Evolutionary conservation across 768 basidiomycete genomes (phyloP).

Genomic region (Kwoniella mangroviensis): DNA sequence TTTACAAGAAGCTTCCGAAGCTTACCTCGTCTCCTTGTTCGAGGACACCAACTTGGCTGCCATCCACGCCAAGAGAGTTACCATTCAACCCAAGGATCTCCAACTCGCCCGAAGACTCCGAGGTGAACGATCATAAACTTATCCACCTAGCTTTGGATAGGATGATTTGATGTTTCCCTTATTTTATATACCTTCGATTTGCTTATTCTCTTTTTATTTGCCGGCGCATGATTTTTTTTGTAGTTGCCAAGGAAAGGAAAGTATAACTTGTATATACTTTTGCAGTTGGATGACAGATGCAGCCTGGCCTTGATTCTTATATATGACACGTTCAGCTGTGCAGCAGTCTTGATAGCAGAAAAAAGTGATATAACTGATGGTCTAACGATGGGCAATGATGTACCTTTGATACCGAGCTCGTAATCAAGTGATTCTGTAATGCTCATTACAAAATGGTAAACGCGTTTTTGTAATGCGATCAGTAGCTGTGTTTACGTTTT

Average conservation of each 20-base stretch:
- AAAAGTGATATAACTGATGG: neutral
- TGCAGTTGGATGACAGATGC: conserved; percentile 14
- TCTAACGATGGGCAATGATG: neutral
- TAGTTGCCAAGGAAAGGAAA: neutral
- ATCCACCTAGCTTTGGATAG: neutral
- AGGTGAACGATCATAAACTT: conserved; percentile 53
- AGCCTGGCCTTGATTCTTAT: conserved; percentile 25
- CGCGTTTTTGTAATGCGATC: neutral
- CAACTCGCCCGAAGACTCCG: conserved; percentile 57
- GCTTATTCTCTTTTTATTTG: conserved; percentile 23
- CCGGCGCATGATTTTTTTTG: conserved; percentile 17
- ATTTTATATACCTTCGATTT: conserved; percentile 28
- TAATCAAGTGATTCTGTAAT: conserved; percentile 13
- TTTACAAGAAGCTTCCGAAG: conserved; percentile 65
- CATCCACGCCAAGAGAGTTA: conserved; percentile 66
- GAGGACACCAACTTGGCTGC: conserved; percentile 58
- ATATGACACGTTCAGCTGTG: neutral
- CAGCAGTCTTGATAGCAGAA: too few relatives aligned
- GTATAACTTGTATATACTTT: conserved; percentile 1
- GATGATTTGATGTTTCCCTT: neutral
- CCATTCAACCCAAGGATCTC: conserved; percentile 71
- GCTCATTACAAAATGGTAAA: neutral
- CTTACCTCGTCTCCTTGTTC: conserved; percentile 71
- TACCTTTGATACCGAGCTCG: conserved; percentile 8
- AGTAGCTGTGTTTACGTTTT: neutral